Percentiles rank a stretch among this genome's conserved stretches.
These are phyloP conservation scores for Lipomyces kockii DNA, from an alignment of 805 yeast species.

Conservation along the genomic window DNA sequence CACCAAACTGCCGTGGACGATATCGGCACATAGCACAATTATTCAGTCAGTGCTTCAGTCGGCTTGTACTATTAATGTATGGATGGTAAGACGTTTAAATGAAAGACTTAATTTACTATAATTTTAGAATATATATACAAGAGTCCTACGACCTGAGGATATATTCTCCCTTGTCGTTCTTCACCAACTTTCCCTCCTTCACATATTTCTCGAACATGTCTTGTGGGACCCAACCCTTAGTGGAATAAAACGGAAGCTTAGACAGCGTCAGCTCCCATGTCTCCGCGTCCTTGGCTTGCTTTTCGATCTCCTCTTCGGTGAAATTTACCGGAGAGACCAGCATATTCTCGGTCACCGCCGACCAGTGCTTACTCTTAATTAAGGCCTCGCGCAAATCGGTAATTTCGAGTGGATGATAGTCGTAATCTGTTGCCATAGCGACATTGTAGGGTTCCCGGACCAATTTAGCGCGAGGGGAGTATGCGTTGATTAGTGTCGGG, in stretches of 20 bases:
- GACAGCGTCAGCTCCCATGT: slow-evolving; percentile 70
- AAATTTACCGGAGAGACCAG: slow-evolving; percentile 61
- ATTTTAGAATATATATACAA: not conserved
- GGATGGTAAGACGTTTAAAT: not conserved
- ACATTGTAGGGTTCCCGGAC: slow-evolving; percentile 44
- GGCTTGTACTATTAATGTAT: not conserved
- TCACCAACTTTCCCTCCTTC: slow-evolving; percentile 69
- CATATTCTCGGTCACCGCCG: slow-evolving; percentile 32
- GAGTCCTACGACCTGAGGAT: slow-evolving; percentile 12
- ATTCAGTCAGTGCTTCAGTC: not conserved
- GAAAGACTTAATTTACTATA: not conserved
- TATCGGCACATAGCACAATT: slow-evolving; percentile 5
- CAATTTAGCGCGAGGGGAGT: slow-evolving; percentile 74
- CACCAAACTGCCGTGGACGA: slow-evolving; percentile 12
- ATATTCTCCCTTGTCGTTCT: slow-evolving; percentile 64
- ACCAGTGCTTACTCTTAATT: slow-evolving; percentile 42
- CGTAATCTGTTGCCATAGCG: slow-evolving; percentile 31
- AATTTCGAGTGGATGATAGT: slow-evolving; percentile 48
- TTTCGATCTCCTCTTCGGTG: slow-evolving; percentile 61
- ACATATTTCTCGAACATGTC: slow-evolving; percentile 79
- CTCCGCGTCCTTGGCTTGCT: slow-evolving; percentile 61
- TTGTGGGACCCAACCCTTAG: slow-evolving; percentile 96
- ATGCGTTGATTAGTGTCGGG: slow-evolving; percentile 74
- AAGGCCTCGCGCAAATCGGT: slow-evolving; percentile 44
- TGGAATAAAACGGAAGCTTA: slow-evolving; percentile 80